Percentiles rank a stretch among this genome's conserved stretches.
Conservation (phyloP, 768 basidiomycete species). For the Phlebiopsis flavidoalba region DNA sequence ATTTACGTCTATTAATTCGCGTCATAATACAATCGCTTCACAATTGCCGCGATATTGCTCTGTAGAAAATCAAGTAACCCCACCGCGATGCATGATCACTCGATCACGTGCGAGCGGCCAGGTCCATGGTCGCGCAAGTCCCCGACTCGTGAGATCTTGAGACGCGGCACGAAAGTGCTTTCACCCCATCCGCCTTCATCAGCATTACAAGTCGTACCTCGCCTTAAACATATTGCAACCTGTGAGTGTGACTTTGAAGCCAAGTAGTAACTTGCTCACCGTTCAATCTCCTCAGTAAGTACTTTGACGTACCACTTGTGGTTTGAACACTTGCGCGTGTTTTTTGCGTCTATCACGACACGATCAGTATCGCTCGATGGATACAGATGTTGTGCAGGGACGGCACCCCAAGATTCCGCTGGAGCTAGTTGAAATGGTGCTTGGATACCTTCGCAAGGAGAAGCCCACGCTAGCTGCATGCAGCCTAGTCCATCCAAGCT, state of each 20-base stretch:
- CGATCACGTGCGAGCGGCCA: no score
- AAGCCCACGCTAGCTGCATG: conserved; percentile 5
- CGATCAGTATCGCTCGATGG: background rate
- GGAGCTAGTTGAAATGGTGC: conserved; percentile 17
- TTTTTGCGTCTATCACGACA: background rate
- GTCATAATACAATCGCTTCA: background rate
- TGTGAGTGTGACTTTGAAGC: no score
- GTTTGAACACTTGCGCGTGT: background rate
- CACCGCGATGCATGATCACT: no score
- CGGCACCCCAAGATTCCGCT: conserved; percentile 18
- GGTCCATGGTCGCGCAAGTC: no score
- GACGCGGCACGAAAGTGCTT: no score
- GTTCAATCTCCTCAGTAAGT: no score
- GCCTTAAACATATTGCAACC: no score
- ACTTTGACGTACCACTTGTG: background rate
- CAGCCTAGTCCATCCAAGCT: conserved; percentile 12
- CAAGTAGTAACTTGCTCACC: no score
- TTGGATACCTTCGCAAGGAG: conserved; percentile 19
- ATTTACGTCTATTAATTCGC: background rate
- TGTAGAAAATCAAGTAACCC: background rate
- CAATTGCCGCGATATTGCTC: background rate
- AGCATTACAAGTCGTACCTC: no score
- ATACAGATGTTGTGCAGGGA: background rate
- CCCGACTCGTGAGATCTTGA: no score
- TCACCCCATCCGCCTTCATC: no score